These are phyloP conservation scores for Nemania sp. DNA, from an alignment of 2,329 filamentous ascomycete species.

Conservation along the genomic window DNA sequence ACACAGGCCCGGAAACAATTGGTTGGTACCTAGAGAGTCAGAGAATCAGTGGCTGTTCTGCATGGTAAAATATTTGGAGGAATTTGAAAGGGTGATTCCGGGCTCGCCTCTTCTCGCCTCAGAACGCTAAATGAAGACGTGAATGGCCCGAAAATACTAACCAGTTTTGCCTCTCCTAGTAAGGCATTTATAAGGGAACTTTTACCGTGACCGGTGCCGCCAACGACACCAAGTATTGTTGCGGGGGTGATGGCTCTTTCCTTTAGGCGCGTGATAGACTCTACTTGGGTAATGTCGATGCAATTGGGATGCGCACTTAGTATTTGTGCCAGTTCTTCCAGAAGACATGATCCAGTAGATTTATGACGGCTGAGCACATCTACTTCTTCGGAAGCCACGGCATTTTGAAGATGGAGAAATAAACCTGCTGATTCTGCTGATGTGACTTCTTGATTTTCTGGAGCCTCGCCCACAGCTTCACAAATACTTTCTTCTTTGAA, in stretches of 20 bases:
- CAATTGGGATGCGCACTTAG: conserved; percentile 2
- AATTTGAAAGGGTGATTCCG: neutral
- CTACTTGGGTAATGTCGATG: conserved; percentile 4
- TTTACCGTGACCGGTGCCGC: conserved; percentile 32
- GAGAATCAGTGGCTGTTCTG: too few relatives aligned
- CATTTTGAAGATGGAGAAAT: conserved; percentile 22
- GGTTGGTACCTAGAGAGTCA: conserved; percentile 36
- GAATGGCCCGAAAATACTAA: neutral
- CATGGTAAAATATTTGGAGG: too few relatives aligned
- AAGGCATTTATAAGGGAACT: conserved; percentile 35
- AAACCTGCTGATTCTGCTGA: neutral
- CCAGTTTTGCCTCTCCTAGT: conserved; percentile 39
- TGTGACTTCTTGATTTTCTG: too few relatives aligned
- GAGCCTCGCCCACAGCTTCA: too few relatives aligned
- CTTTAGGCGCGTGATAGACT: conserved; percentile 16
- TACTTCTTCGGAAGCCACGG: conserved; percentile 6
- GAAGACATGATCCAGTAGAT: conserved; percentile 9
- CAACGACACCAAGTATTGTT: conserved; percentile 31
- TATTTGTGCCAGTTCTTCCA: conserved; percentile 9
- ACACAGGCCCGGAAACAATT: conserved; percentile 61
- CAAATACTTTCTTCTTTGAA: too few relatives aligned
- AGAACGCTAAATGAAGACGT: neutral
- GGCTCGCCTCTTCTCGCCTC: neutral
- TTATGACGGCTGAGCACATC: conserved; percentile 14
- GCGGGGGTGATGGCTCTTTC: conserved; percentile 6